Evolutionary conservation across 2,329 filamentous ascomycete genomes (phyloP).

Genomic region (Aspergillus ustus): DNA sequence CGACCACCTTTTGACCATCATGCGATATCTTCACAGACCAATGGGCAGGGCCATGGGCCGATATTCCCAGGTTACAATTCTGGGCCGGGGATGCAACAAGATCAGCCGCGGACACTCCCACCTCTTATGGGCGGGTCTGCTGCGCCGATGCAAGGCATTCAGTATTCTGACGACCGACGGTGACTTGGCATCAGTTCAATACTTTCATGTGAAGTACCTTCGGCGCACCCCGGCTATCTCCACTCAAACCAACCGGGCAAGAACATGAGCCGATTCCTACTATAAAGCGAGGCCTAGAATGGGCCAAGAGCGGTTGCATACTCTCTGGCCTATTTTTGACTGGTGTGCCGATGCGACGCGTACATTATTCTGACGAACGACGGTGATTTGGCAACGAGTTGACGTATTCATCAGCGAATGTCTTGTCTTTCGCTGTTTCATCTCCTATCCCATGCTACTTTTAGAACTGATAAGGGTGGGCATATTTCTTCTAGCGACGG

Average conservation of each 20-base stretch:
- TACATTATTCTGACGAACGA: not conserved
- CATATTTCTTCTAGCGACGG: constrained; percentile 22
- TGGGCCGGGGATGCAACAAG: constrained; percentile 37
- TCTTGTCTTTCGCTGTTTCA: constrained; percentile 1
- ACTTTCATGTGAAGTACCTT: not conserved
- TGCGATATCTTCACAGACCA: constrained; percentile 40
- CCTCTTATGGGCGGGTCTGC: constrained; percentile 51
- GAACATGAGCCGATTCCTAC: too few species aligned
- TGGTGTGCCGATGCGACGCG: too few species aligned
- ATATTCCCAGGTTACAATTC: constrained; percentile 37
- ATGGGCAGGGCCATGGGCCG: constrained; percentile 38
- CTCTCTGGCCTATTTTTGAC: too few species aligned
- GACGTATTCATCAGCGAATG: not conserved
- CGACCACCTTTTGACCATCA: constrained; percentile 43
- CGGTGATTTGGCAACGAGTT: too few species aligned
- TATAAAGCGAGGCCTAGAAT: too few species aligned
- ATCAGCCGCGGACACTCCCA: constrained; percentile 52
- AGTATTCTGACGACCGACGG: constrained; percentile 55
- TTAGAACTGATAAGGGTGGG: constrained; percentile 27
- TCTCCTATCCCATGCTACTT: constrained; percentile 16
- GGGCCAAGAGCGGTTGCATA: too few species aligned
- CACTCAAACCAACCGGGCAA: too few species aligned
- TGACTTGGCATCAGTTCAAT: constrained; percentile 25
- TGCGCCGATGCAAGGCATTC: constrained; percentile 55
- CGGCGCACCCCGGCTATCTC: too few species aligned